Base-by-base conservation (phyloP, 192 early-diverging fungal species). In the Gonapodya prolifera region DNA sequence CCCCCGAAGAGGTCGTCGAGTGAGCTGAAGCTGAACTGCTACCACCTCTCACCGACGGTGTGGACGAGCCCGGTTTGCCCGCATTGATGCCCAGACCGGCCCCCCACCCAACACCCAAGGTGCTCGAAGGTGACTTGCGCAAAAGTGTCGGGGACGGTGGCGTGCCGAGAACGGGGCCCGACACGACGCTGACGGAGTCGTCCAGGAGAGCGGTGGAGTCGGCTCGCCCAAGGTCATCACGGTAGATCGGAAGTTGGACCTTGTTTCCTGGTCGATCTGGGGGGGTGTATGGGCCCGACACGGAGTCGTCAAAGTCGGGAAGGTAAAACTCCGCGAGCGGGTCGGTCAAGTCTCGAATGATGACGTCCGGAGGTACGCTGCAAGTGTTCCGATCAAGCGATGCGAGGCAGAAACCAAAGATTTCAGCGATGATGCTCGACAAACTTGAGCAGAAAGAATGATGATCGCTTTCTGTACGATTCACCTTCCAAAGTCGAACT, bases 401-500 rank as follows among this genome's bases (percentile, higher is more conserved):
- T 17, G 31, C 34, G 85, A 83, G 77, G 82, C 85, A 0, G 83
- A 79, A 0, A 86, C 75, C 75, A 87, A 89, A 61, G 86, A 89
- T 76, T 89, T 85, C 2, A 83, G 80, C 17, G 83, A 29, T 1
- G 86, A 83, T 35, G 33, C 87, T 82, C 2, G 79, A 77, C 35
- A 89, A 76, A 30, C 82, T 78, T 0, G 88, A 86, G 2, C 86
- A 86, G 23, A 84, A 81, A 32, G 77, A 45, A 61, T 61, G 23
- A 61, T 61, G 45, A 23, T 16, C 45, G 23, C 45, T 16, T 61
- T 8, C 8, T 23, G 8, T 8, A 61, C 8, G 8, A 16, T 23
- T 61, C 45, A 61, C 45, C 45, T 61, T 1, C 88, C 88, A 76
- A 90, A 90, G 78, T 88, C 85, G 2, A 89, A 78, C 69, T 85